Base-by-base conservation (phyloP, 2,329 filamentous ascomycete genomes). In the Monosporascus sp. region DNA sequence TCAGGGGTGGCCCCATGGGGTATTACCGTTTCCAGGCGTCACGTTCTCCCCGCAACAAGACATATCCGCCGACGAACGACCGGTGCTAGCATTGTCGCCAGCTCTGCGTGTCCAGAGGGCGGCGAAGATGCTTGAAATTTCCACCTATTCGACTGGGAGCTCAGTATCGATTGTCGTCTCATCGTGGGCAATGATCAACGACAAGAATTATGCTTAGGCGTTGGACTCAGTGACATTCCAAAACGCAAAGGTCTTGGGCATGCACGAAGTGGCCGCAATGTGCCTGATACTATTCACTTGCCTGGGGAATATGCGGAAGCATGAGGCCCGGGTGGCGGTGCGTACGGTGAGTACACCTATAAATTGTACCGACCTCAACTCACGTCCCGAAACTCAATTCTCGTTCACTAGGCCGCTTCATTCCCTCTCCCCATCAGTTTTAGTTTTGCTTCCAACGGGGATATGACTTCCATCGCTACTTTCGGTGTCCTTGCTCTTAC, bases 401-500 rank as follows among this genome's bases (percentile, higher is more conserved):
- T 42, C 39, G 5, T 8, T 5, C 39, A 15, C 39, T 14, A 42
- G 3, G 24, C 41, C 41, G 20, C 41, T 6, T 18, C 8, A 44
- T 15, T 6, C 11, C 6, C 14, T 25, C 24, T 27, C 24, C 17
- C 2, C 7, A 14, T 45, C 22, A 45, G 25, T 7, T 24, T 8
- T 14, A 1, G 42, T 1, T 25, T n/a, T n/a, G 15, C 38, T 9
- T 31, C 39, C 9, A 24, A 18, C 6, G 15, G 3, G 31, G 34
- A 31, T 31, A 51, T 52, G 50, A 27, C 42, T 27, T 27, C 25
- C 4, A 45, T 52, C n/a, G 24, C 46, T 24, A n/a, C 45, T 38
- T 45, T 57, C 31, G 22, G 44, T 20, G 20, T 51, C 5, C 49
- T 57, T 34, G 54, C 47, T 8, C 34, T 55, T 18, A 53, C 49